phyloP scores from a whole-genome alignment of 2,329 filamentous ascomycete species.

The Pyrenophora graminea region DNA sequence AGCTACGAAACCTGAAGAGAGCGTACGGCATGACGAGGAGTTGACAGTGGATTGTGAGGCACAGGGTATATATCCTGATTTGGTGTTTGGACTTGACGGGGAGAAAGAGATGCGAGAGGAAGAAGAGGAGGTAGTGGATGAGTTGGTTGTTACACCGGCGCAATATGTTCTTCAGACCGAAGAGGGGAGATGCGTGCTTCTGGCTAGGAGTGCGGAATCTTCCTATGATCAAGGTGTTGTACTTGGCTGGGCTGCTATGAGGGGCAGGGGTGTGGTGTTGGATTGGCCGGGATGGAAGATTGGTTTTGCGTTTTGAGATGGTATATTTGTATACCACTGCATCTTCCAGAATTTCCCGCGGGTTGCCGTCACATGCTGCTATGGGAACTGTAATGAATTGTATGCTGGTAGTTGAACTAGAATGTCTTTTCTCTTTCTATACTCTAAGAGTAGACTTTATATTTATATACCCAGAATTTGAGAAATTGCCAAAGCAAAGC shows the following conservation, averaged over 20 bases:
- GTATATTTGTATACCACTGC: too few relatives aligned
- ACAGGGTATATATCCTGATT: conserved; percentile 16
- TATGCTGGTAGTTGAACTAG: too few relatives aligned
- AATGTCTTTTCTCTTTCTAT: too few relatives aligned
- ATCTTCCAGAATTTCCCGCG: too few relatives aligned
- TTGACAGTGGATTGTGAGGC: conserved; percentile 19
- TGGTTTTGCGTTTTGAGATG: conserved; percentile 12
- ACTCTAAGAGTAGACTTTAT: too few relatives aligned
- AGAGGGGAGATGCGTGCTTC: conserved; percentile 17
- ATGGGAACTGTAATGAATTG: too few relatives aligned
- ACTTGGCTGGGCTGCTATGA: conserved; percentile 26
- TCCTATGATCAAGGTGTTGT: not conserved
- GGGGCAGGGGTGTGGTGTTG: conserved; percentile 20
- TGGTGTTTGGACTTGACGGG: conserved; percentile 17
- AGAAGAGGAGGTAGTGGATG: conserved; percentile 6
- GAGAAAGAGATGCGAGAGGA: not conserved
- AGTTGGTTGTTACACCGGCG: conserved; percentile 18
- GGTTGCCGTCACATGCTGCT: too few relatives aligned
- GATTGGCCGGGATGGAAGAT: conserved; percentile 17
- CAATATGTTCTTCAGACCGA: conserved; percentile 21
- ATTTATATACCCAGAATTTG: too few relatives aligned
- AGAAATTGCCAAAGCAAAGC: too few relatives aligned
- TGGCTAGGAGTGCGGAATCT: conserved; percentile 14
- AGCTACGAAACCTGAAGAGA: conserved; percentile 12
- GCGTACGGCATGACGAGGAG: not conserved